These are phyloP conservation scores for Neolentinus lepideus DNA, from an alignment of 1,284 basidiomycete species.

Conservation along the genomic window DNA sequence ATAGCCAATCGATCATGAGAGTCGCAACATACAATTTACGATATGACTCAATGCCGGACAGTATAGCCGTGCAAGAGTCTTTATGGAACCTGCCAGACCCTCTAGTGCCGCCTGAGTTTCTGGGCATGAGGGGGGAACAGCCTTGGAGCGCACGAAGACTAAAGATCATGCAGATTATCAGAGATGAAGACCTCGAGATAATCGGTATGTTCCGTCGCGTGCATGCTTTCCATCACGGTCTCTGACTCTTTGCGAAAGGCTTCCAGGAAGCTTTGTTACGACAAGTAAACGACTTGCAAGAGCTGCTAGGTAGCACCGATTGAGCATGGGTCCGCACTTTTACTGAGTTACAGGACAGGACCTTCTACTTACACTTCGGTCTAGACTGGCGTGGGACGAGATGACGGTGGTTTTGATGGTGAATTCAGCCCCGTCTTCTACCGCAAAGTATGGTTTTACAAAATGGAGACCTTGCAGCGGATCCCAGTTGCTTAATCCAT, in stretches of 20 bases:
- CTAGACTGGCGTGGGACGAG: slow-evolving; percentile 55
- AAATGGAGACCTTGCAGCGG: too few species aligned
- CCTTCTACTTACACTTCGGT: background rate
- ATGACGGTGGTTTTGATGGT: slow-evolving; percentile 48
- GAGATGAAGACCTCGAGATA: slow-evolving; percentile 27
- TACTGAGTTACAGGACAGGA: too few species aligned
- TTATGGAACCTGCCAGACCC: slow-evolving; percentile 36
- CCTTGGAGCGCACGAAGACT: slow-evolving; percentile 46
- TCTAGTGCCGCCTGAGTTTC: slow-evolving; percentile 26
- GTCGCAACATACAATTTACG: slow-evolving; percentile 48
- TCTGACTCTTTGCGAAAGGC: slow-evolving; percentile 25
- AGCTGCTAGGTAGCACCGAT: slow-evolving; percentile 41
- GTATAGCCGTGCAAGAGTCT: slow-evolving; percentile 39
- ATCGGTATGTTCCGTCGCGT: slow-evolving; percentile 7
- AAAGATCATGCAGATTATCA: slow-evolving; percentile 38
- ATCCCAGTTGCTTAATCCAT: too few species aligned
- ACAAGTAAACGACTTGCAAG: slow-evolving; percentile 52
- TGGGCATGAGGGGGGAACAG: slow-evolving; percentile 30
- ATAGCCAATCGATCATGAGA: slow-evolving; percentile 22
- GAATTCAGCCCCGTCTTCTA: slow-evolving; percentile 65
- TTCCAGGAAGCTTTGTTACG: slow-evolving; percentile 55
- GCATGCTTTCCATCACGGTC: slow-evolving; percentile 16
- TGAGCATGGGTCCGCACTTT: too few species aligned
- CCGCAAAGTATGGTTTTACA: slow-evolving; percentile 24
- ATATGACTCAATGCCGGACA: slow-evolving; percentile 44